Evolutionary conservation across 2,329 filamentous ascomycete genomes (phyloP).

Genomic region (Penicillium sp.): DNA sequence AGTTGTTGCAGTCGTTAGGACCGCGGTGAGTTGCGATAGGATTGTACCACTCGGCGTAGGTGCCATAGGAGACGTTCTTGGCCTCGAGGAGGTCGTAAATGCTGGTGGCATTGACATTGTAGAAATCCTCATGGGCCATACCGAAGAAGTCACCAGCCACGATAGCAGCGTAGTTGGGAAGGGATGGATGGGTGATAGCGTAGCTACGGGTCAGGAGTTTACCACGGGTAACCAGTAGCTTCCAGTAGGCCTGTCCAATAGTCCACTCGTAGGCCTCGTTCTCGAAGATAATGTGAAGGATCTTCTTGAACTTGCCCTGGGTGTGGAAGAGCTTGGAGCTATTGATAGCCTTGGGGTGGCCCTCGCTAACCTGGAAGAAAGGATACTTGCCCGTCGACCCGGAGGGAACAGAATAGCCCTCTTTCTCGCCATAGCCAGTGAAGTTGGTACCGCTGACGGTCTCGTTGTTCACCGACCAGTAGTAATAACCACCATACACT

Average conservation of each 20-base stretch:
- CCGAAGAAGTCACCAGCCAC: constrained; percentile 16
- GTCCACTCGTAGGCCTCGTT: constrained; percentile 15
- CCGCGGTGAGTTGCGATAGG: constrained; percentile 13
- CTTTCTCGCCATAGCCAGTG: neutral
- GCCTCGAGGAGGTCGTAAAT: constrained; percentile 15
- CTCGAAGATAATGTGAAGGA: constrained; percentile 13
- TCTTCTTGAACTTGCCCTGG: constrained; percentile 9
- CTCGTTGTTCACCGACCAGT: constrained; percentile 10
- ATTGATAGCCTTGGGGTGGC: neutral
- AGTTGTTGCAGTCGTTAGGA: constrained; percentile 15
- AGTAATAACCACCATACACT: constrained; percentile 11
- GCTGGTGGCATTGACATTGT: constrained; percentile 13
- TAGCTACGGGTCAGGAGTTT: constrained; percentile 10
- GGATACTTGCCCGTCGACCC: neutral
- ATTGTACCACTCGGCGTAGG: constrained; percentile 15
- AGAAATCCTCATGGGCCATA: constrained; percentile 13
- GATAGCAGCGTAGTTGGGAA: constrained; percentile 14
- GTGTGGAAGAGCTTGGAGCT: neutral
- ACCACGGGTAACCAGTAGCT: constrained; percentile 12
- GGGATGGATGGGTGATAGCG: constrained; percentile 13
- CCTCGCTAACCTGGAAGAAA: constrained; percentile 2
- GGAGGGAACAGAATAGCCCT: neutral
- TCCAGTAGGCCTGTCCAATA: constrained; percentile 10
- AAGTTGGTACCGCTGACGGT: constrained; percentile 10
- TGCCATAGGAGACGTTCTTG: constrained; percentile 6